phyloP scores from a whole-genome alignment of 202 grass and related monocot genomes.

The Alloteropsis angusta region DNA sequence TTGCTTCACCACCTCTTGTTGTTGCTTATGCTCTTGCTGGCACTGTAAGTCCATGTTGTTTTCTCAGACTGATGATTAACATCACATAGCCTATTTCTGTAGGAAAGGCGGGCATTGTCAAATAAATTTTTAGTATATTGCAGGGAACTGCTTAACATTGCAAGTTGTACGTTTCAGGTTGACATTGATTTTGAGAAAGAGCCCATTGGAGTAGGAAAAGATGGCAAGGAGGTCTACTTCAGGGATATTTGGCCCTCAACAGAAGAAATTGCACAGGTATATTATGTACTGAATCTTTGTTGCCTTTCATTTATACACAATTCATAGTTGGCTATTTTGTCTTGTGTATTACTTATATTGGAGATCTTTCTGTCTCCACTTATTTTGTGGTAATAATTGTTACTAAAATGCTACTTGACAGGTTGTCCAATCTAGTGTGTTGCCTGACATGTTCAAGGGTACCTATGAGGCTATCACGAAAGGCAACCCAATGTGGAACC shows the following conservation, averaged over 20 bases:
- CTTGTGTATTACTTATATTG: not conserved
- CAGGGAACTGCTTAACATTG: slow-evolving; percentile 4
- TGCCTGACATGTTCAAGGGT: slow-evolving; percentile 94
- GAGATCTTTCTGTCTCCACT: slow-evolving; percentile 2
- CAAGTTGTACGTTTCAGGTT: slow-evolving; percentile 36
- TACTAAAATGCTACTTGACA: slow-evolving; percentile 33
- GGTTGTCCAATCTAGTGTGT: slow-evolving; percentile 77
- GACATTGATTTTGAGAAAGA: slow-evolving; percentile 80
- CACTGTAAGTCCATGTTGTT: slow-evolving; percentile 46
- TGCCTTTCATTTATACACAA: not conserved
- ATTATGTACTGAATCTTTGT: not conserved
- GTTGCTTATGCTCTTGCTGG: slow-evolving; percentile 97
- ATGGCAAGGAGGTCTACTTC: slow-evolving; percentile 68
- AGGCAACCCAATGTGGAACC: slow-evolving; percentile 92
- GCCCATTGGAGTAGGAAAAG: slow-evolving; percentile 61
- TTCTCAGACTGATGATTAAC: not conserved
- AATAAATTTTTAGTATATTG: not conserved
- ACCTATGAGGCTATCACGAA: slow-evolving; percentile 91
- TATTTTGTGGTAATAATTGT: slow-evolving; percentile 3
- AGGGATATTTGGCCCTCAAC: slow-evolving; percentile 84
- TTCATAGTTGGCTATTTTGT: not conserved
- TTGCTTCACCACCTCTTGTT: slow-evolving; percentile 92
- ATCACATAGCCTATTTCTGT: not conserved
- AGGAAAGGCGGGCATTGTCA: not conserved
- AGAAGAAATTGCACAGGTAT: slow-evolving; percentile 80